These are phyloP conservation scores for Metarhizium anisopliae DNA, from an alignment of 2,329 filamentous ascomycete genomes.

Conservation along the genomic window DNA sequence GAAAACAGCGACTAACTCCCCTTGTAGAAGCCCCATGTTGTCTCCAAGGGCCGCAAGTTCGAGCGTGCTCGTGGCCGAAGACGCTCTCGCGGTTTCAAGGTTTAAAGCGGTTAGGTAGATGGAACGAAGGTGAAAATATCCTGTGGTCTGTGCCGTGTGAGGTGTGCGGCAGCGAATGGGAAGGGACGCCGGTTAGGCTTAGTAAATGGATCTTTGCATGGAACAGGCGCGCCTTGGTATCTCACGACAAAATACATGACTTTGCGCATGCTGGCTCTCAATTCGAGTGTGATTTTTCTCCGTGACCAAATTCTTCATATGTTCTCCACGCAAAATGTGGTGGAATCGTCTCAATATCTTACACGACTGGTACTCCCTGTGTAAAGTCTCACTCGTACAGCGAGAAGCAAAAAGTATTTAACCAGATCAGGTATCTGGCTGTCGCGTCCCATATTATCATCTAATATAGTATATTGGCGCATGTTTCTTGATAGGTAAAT, in stretches of 20 bases:
- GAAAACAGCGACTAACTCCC: neutral
- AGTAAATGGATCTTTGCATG: conserved; percentile 28
- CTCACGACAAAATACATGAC: conserved; percentile 26
- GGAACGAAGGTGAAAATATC: conserved; percentile 1
- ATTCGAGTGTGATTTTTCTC: neutral
- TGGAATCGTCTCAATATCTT: neutral
- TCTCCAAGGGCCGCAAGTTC: conserved; percentile 99
- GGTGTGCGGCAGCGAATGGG: conserved; percentile 10
- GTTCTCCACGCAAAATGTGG: too few relatives aligned
- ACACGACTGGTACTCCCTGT: neutral
- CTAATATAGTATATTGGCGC: too few relatives aligned
- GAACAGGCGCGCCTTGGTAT: conserved; percentile 40
- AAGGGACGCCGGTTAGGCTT: conserved; percentile 21
- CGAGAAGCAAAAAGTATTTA: too few relatives aligned
- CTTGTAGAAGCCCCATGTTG: conserved; percentile 81
- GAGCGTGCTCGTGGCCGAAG: conserved; percentile 98
- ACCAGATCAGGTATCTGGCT: too few relatives aligned
- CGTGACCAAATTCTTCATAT: neutral
- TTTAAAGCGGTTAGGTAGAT: conserved; percentile 53
- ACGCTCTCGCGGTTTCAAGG: conserved; percentile 99
- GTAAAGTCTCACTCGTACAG: neutral
- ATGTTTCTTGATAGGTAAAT: too few relatives aligned
- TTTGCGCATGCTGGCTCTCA: conserved; percentile 8
- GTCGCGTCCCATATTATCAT: too few relatives aligned
- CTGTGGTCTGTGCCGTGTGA: conserved; percentile 3